A percentile compares a stretch with the other conserved stretches of the same genome.
phyloP scores from a whole-genome alignment of 2,329 filamentous ascomycete genomes.

The Scleromitrula shiraiana region DNA sequence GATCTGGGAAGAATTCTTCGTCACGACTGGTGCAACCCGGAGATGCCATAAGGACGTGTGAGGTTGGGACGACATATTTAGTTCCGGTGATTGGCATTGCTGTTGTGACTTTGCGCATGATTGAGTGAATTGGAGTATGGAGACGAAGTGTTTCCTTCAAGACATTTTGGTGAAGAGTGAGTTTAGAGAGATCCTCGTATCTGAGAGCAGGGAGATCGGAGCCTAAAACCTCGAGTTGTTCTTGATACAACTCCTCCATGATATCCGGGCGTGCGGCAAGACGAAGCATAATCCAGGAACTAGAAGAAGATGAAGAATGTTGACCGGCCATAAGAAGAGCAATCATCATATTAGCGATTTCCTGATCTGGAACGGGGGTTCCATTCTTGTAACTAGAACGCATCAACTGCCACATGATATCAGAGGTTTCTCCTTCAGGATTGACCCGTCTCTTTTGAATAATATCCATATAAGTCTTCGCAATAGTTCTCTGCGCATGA shows the following conservation, averaged over 20 bases:
- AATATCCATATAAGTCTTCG: constrained; percentile 74
- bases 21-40: constrained; percentile 74
- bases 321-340: constrained; percentile 87
- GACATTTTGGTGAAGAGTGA: constrained; percentile 75
- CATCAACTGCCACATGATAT: constrained; percentile 92
- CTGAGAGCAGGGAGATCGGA: constrained; percentile 64
- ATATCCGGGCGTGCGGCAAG: constrained; percentile 71
- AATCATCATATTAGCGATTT: constrained; percentile 91
- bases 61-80: constrained; percentile 72
- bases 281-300: constrained; percentile 76
- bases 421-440: constrained; percentile 46
- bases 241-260: constrained; percentile 71
- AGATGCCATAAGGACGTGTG: constrained; percentile 74
- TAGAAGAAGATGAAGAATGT: constrained; percentile 79
- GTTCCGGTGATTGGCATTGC: constrained; percentile 80
- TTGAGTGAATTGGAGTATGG: constrained; percentile 89
- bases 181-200: constrained; percentile 69
- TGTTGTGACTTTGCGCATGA: constrained; percentile 84
- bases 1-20: constrained; percentile 70
- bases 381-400: constrained; percentile 79
- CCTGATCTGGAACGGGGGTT: constrained; percentile 67
- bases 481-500: constrained; percentile 70
- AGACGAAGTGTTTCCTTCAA: constrained; percentile 89
- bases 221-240: constrained; percentile 70
- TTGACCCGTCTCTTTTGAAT: constrained; percentile 57